Evolutionary conservation across 345 rosid species (phyloP), one percentile per base, ranked within the genome.

Genomic region (Physaria fendleri): DNA sequence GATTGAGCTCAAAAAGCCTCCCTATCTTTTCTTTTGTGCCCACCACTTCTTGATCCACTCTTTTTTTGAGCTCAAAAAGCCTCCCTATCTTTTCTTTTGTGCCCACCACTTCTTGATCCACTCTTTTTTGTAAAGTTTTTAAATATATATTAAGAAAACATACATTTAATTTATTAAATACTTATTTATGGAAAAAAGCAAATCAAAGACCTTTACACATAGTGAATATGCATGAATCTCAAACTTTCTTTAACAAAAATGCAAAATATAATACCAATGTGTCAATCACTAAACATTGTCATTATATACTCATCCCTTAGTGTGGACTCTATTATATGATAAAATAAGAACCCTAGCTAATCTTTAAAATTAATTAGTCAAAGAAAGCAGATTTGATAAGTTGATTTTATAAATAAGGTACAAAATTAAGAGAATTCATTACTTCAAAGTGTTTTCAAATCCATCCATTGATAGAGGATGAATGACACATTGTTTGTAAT

Each of bases 381-480:
- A 55, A 23, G 34, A 28, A 56, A 49, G 1, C 1, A 28, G 32
- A 0, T 65, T 64, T 9, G 14, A 44, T 2, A 18, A 45, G 15
- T 39, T 37, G 15, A 34, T 65, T 16, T 56, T 7, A 40, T 56
- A 47, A 56, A 20, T 15, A 58, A 16, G 13, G 1, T 41, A 50
- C 30, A 67, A 66, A 56, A 38, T 1, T 0, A 17, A 28, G 1
- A 24, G 13, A 28, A 40, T 3, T n/a, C 9, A 35, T 35, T 8
- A 23, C n/a, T n/a, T n/a, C n/a, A 27, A 27, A 27, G 34, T 32
- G 60, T 41, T 69, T 85, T 85, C 68, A 85, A 57, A 78, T 81
- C 95, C 95, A 88, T 58, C 75, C 71, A 64, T 71, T 43, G 55
- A 64, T 50, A 56, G 75, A 71, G 4, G 75, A 64, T 53, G 89